phyloP scores from a whole-genome alignment of 306 rosid genomes.

The Ormosia emarginata region DNA sequence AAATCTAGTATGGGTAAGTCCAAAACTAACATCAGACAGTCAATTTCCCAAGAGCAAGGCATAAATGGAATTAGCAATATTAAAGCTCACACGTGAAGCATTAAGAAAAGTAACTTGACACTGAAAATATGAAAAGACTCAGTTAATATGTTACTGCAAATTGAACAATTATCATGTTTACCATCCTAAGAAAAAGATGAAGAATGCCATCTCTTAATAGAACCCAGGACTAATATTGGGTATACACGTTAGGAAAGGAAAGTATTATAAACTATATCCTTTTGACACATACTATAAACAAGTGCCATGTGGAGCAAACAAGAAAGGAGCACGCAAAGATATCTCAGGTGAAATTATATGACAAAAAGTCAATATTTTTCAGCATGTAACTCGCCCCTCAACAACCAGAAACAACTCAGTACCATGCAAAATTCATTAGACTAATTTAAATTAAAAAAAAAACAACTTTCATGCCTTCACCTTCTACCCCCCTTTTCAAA shows the following conservation, averaged over 20 bases:
- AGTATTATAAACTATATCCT: neutral
- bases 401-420: neutral
- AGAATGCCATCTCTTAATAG: neutral
- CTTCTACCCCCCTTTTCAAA: neutral
- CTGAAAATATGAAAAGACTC: neutral
- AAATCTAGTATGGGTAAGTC: neutral
- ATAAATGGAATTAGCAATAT: neutral
- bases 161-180: neutral
- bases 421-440: neutral
- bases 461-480: neutral
- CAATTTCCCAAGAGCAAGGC: neutral
- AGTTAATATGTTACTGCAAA: neutral
- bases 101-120: neutral
- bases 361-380: neutral
- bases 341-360: neutral
- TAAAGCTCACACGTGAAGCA: neutral
- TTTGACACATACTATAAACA: neutral
- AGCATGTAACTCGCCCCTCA: neutral
- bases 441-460: neutral
- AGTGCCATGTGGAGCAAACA: neutral
- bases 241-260: neutral
- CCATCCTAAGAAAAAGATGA: neutral
- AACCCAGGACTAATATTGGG: neutral
- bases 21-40: neutral
- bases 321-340: neutral